Conservation (phyloP, 805 yeast genomes). For the Saccharomyces paradoxus region DNA sequence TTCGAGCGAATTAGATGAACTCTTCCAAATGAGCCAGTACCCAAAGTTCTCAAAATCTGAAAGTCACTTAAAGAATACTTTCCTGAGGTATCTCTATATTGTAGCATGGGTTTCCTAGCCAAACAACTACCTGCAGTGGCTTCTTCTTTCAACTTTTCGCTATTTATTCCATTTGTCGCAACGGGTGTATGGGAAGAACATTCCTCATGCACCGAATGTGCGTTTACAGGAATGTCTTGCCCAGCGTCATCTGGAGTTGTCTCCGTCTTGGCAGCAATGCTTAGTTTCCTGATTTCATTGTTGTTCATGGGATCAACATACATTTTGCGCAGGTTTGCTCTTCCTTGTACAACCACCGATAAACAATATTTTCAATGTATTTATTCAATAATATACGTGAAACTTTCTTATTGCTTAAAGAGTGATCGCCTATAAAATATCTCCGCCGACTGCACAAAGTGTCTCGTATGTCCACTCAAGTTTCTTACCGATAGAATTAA, state of each 20-base stretch:
- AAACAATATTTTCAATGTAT: background rate
- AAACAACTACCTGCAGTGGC: background rate
- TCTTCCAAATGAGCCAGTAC: slow-evolving; percentile 93
- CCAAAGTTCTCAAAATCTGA: slow-evolving; percentile 76
- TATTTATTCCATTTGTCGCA: background rate
- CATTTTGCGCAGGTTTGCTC: slow-evolving; percentile 7
- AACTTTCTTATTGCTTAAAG: background rate
- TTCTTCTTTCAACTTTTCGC: background rate
- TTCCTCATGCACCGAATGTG: background rate
- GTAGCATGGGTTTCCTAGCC: background rate
- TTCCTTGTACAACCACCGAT: background rate
- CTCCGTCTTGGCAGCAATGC: slow-evolving; percentile 3
- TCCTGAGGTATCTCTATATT: slow-evolving; percentile 36
- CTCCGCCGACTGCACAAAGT: background rate
- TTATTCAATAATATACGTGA: background rate
- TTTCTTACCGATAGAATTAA: background rate
- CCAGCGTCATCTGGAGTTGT: background rate
- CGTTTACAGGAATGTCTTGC: background rate
- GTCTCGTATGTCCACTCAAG: background rate
- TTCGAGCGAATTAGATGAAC: slow-evolving; percentile 83
- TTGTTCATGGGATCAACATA: slow-evolving; percentile 21
- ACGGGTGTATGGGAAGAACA: background rate
- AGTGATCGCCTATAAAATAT: background rate
- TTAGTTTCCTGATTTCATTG: slow-evolving; percentile 14
- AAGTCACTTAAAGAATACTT: slow-evolving; percentile 77